Conservation (phyloP, 78 protist genomes). For the Chrysochromulina tobinii region DNA sequence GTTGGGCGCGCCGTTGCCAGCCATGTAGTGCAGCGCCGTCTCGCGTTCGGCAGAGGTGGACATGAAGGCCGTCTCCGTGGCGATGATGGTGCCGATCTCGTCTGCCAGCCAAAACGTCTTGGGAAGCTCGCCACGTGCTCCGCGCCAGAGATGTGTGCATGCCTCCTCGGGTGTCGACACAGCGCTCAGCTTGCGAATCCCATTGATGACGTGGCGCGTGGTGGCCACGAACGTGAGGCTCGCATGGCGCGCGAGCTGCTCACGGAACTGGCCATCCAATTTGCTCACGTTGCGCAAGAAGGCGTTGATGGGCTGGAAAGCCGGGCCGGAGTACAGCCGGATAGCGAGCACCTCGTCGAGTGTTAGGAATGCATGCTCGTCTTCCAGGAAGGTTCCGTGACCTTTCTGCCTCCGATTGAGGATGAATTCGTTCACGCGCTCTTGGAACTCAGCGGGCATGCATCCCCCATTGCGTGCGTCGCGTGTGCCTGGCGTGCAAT, state of each 20-base stretch:
- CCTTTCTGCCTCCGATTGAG: too few species aligned
- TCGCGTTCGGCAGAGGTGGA: neutral
- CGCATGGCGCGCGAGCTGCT: neutral
- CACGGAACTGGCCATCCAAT: neutral
- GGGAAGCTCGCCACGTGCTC: slow-evolving; percentile 15
- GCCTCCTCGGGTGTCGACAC: neutral
- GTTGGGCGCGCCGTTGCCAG: neutral
- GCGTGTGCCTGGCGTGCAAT: neutral
- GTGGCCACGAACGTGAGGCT: slow-evolving; percentile 1
- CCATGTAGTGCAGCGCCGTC: slow-evolving; percentile 25
- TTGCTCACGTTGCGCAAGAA: neutral
- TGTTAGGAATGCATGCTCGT: neutral
- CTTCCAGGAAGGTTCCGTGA: neutral
- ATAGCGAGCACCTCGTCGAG: slow-evolving; percentile 17
- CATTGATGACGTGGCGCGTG: neutral
- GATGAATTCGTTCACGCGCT: neutral
- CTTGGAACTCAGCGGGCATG: neutral
- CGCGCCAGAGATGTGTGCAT: neutral
- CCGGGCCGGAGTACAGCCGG: slow-evolving; percentile 31
- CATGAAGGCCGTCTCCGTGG: slow-evolving; percentile 23
- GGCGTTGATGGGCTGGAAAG: slow-evolving; percentile 18
- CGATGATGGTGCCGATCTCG: neutral
- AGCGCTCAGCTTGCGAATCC: slow-evolving; percentile 6
- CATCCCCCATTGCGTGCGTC: neutral
- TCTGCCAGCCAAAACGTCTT: neutral